These are phyloP conservation scores for Chaetomium tenue DNA, from an alignment of 495 filamentous ascomycete genomes.

Conservation along the genomic window DNA sequence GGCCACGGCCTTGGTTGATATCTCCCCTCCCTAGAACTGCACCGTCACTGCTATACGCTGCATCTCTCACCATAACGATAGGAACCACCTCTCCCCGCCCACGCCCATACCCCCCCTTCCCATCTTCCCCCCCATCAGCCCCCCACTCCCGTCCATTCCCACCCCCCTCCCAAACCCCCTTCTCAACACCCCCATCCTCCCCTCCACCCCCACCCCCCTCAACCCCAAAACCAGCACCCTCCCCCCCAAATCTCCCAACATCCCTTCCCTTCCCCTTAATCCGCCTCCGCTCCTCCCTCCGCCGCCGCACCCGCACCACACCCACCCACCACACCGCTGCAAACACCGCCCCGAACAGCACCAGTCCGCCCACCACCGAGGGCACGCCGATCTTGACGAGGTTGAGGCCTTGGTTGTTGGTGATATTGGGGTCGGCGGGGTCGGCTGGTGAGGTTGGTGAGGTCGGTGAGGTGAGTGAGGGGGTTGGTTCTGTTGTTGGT, in stretches of 20 bases:
- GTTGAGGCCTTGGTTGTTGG: not conserved
- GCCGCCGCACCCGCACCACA: not conserved
- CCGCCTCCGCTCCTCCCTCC: not conserved
- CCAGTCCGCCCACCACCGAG: not conserved
- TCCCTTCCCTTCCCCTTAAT: not conserved
- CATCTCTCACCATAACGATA: not conserved
- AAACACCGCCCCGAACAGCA: not conserved
- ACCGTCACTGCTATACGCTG: not conserved
- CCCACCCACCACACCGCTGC: not conserved
- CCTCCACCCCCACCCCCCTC: too few species aligned
- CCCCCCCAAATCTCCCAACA: too few species aligned
- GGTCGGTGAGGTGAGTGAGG: too few species aligned
- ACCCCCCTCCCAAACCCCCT: too few species aligned
- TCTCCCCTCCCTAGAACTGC: not conserved
- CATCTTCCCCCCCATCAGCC: too few species aligned
- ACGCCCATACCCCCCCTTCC: not conserved
- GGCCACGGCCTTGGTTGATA: not conserved
- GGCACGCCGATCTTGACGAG: slow-evolving; percentile 9
- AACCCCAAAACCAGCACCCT: too few species aligned
- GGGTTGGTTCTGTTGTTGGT: too few species aligned
- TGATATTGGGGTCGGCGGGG: not conserved
- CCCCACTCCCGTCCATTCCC: too few species aligned
- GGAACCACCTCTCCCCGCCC: not conserved
- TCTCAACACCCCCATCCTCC: too few species aligned
- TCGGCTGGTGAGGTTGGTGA: not conserved